These are phyloP conservation scores for Pochonia chlamydosporia DNA, from an alignment of 2,329 filamentous ascomycete genomes.

Conservation along the genomic window DNA sequence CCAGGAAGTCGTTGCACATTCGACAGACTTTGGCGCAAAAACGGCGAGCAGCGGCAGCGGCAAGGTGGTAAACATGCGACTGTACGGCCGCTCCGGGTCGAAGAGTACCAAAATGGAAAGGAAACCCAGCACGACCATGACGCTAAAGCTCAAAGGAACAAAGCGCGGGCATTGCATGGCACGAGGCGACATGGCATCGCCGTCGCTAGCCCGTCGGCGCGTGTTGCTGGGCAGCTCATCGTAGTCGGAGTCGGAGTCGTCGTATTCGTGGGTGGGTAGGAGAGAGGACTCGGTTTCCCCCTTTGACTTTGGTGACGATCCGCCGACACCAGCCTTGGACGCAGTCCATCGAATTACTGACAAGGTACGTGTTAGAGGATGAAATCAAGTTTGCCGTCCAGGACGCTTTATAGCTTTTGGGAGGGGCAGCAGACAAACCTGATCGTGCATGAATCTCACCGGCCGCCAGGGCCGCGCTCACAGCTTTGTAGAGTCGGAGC, in stretches of 20 bases:
- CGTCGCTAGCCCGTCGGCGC: background rate
- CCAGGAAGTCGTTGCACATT: constrained; percentile 21
- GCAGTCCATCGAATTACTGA: constrained; percentile 4
- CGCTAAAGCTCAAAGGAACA: constrained; percentile 12
- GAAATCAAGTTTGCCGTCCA: background rate
- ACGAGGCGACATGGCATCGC: constrained; percentile 8
- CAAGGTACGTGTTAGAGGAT: background rate
- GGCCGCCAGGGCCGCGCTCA: constrained; percentile 17
- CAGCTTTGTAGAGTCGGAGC: constrained; percentile 15
- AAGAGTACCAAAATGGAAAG: constrained; percentile 16
- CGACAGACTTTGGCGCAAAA: constrained; percentile 19
- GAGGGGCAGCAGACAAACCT: constrained; percentile 14
- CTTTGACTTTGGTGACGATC: background rate
- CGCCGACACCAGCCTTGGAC: background rate
- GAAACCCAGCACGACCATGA: constrained; percentile 14
- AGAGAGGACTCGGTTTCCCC: constrained; percentile 3
- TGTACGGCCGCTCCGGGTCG: constrained; percentile 24
- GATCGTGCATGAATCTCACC: constrained; percentile 14
- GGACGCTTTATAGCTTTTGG: background rate
- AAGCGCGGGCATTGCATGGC: constrained; percentile 11
- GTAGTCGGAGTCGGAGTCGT: constrained; percentile 8
- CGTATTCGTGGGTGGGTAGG: constrained; percentile 6
- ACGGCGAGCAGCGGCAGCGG: constrained; percentile 23
- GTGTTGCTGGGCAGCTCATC: background rate
- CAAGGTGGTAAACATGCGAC: constrained; percentile 24